Base-by-base conservation (phyloP, 179 eudicot genomes). In the Drosera spatulata region DNA sequence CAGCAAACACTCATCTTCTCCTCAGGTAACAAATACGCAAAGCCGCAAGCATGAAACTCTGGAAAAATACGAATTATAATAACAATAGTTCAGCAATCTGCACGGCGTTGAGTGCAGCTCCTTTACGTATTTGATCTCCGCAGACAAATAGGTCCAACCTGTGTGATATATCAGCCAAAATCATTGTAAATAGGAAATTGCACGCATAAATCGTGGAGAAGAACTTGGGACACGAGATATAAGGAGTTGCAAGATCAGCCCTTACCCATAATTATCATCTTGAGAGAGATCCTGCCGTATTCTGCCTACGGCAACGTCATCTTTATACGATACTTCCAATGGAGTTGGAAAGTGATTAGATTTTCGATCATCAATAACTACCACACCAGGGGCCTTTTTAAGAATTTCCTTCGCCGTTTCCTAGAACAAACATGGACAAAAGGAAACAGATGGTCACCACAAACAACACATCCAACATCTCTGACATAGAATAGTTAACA, bases 41-140 rank as follows among this genome's bases (percentile, higher is more conserved):
- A n/a, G n/a, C n/a, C n/a, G n/a, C n/a, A n/a, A n/a, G n/a, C n/a
- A n/a, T n/a, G n/a, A n/a, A n/a, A n/a, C n/a, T n/a, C n/a, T n/a
- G n/a, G n/a, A n/a, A n/a, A n/a, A n/a, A n/a, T n/a, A n/a, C n/a
- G n/a, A n/a, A n/a, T n/a, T n/a, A 59, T 69, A 82, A 85, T 50
- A 88, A 73, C 75, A 89, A 73, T 90, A 84, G 76, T 77, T 93
- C 99, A 22, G 99, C 99, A 65, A 93, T 89, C 84, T 89, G 99
- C 56, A 89, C 75, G 50, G 95, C 97, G 54, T 89, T 93, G 13
- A 89, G 95, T 56, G 93, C 95, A 46, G 93, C 95, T 60, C 95
- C 95, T 75, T 90, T 90, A 65, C 95, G 82, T 70, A 90, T 90
- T 78, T 90, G 97, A 78, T 87, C 97, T 58, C 97, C 95, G 61